Conservation (phyloP, 2,329 filamentous ascomycete species). For the Hypomyces perniciosus region DNA sequence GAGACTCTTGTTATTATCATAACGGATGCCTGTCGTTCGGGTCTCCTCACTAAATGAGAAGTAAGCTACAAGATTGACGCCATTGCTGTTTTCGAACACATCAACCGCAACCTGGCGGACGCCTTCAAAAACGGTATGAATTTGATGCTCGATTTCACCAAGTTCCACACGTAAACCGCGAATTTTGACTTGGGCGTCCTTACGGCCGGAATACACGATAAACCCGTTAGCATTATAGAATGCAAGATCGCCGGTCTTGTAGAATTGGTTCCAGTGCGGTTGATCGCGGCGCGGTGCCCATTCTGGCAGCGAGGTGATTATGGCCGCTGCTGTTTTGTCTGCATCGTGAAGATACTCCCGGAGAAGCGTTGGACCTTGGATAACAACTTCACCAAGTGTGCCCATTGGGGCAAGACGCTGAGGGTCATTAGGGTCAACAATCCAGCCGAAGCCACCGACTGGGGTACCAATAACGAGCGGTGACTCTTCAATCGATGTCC, state of each 20-base stretch:
- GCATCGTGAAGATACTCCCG: slow-evolving; percentile 4
- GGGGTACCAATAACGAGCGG: slow-evolving; percentile 1
- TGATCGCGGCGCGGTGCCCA: slow-evolving; percentile 1
- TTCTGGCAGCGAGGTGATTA: slow-evolving; percentile 1
- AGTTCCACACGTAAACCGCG: slow-evolving; percentile 2
- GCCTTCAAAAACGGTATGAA: not conserved
- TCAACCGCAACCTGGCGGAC: slow-evolving; percentile 12
- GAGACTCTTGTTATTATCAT: not conserved
- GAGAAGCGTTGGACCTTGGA: slow-evolving; percentile 4
- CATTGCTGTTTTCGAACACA: not conserved
- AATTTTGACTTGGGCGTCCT: slow-evolving; percentile 2
- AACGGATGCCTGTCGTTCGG: not conserved
- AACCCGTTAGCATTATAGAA: slow-evolving; percentile 2
- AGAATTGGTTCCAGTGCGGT: slow-evolving; percentile 1
- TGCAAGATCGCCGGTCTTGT: slow-evolving; percentile 6
- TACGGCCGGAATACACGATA: not conserved
- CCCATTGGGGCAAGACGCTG: slow-evolving; percentile 5
- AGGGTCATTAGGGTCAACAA: slow-evolving; percentile 6
- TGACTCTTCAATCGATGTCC: not conserved
- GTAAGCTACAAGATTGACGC: slow-evolving; percentile 2
- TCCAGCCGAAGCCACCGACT: slow-evolving; percentile 9
- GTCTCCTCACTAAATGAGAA: slow-evolving; percentile 3
- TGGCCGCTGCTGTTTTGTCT: not conserved
- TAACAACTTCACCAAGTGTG: slow-evolving; percentile 8
- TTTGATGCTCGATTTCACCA: slow-evolving; percentile 6